These are phyloP conservation scores for Phytophthora europaea DNA, from an alignment of 352 stramenopile genomes.

Conservation along the genomic window DNA sequence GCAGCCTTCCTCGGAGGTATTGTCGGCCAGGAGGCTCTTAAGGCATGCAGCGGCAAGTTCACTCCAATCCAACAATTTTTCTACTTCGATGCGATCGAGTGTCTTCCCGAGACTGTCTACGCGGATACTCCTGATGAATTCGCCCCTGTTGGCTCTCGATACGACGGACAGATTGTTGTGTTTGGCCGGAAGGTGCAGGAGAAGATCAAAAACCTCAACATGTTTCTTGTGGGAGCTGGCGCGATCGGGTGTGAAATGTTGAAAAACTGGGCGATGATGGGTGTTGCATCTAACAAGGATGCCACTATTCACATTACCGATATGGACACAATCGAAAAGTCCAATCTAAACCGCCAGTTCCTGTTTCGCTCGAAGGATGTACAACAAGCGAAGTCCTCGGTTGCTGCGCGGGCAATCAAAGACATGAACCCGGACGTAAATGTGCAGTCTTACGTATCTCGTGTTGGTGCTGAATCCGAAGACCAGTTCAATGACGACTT, in stretches of 20 bases:
- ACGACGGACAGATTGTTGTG: slow-evolving; percentile 95
- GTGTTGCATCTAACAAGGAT: slow-evolving; percentile 90
- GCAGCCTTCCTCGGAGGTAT: slow-evolving; percentile 97
- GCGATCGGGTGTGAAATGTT: slow-evolving; percentile 99
- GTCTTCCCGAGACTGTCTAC: slow-evolving; percentile 91
- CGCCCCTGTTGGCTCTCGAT: slow-evolving; percentile 76
- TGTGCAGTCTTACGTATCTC: slow-evolving; percentile 88
- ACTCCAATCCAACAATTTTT: slow-evolving; percentile 99
- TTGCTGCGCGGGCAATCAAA: slow-evolving; percentile 92
- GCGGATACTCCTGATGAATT: slow-evolving; percentile 64
- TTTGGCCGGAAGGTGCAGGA: slow-evolving; percentile 87
- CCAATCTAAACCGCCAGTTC: slow-evolving; percentile 99
- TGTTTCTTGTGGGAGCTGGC: slow-evolving; percentile 99
- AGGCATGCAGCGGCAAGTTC: slow-evolving; percentile 99
- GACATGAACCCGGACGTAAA: slow-evolving; percentile 98
- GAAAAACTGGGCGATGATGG: slow-evolving; percentile 99
- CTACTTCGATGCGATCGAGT: slow-evolving; percentile 99
- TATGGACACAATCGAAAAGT: slow-evolving; percentile 99
- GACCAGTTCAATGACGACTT: slow-evolving; percentile 99
- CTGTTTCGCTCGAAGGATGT: slow-evolving; percentile 99
- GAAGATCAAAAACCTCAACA: slow-evolving; percentile 87
- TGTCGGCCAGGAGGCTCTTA: slow-evolving; percentile 98
- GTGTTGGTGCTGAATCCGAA: slow-evolving; percentile 96
- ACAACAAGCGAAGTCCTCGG: slow-evolving; percentile 96
- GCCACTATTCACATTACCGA: slow-evolving; percentile 97